A percentile compares a stretch with the other conserved stretches of the same genome.
Evolutionary conservation across 768 basidiomycete species (phyloP).

Genomic region (Panaeolus cyanescens): DNA sequence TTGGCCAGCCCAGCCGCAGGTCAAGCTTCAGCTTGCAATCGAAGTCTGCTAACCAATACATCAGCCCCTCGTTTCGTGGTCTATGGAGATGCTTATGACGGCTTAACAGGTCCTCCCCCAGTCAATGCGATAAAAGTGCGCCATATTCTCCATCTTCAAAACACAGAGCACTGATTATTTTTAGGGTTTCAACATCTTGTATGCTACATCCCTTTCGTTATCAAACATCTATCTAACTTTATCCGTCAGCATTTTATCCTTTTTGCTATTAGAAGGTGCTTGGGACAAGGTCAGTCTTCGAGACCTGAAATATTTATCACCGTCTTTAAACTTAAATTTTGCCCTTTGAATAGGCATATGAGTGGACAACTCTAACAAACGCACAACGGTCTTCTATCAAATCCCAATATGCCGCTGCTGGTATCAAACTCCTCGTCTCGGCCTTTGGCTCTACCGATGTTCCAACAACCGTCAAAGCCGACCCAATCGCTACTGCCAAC

Average conservation of each 20-base stretch:
- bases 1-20: background rate
- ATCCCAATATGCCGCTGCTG: constrained; percentile 56
- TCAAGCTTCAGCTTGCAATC: constrained; percentile 18
- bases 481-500: constrained; percentile 63
- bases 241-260: constrained; percentile 44
- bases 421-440: constrained; percentile 61
- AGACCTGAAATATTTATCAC: too few relatives aligned
- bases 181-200: constrained; percentile 65
- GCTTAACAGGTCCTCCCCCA: constrained; percentile 49
- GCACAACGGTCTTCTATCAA: constrained; percentile 49
- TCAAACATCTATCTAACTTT: constrained; percentile 1
- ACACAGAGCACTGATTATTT: background rate
- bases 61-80: constrained; percentile 54
- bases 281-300: constrained; percentile 52
- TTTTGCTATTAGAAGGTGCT: constrained; percentile 56
- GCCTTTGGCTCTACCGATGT: constrained; percentile 60
- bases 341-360: constrained; percentile 37
- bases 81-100: constrained; percentile 45
- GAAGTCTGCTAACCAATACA: constrained; percentile 35
- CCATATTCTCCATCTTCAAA: background rate
- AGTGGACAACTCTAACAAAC: constrained; percentile 51
- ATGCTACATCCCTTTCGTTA: constrained; percentile 14
- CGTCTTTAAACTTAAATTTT: background rate
- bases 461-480: constrained; percentile 59
- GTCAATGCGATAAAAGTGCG: constrained; percentile 44